Percentiles rank a stretch among this genome's conserved stretches.
Conservation (phyloP, 352 stramenopile species). For the Halophytophthora batemanensis region DNA sequence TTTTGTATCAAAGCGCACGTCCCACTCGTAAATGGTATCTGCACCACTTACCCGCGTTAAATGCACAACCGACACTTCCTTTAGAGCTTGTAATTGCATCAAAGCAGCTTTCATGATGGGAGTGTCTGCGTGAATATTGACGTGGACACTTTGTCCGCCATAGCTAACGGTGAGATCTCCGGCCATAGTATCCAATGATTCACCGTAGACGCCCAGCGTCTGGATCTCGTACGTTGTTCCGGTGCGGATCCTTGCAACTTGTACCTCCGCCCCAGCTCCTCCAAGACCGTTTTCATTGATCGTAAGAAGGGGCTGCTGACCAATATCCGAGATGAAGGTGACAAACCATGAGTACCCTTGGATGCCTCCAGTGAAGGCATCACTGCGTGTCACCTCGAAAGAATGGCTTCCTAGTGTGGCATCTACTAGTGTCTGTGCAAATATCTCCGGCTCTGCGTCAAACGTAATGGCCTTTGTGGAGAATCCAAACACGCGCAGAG, state of each 20-base stretch:
- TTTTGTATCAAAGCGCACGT: constrained; percentile 17
- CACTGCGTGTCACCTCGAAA: constrained; percentile 11
- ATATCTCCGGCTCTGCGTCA: constrained; percentile 2
- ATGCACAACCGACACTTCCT: constrained; percentile 4
- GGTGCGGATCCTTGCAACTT: constrained; percentile 7
- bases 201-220: constrained; percentile 16
- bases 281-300: constrained; percentile 1
- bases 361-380: background rate
- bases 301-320: constrained; percentile 6
- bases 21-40: constrained; percentile 16
- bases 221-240: constrained; percentile 20
- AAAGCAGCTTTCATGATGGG: constrained; percentile 4
- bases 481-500: constrained; percentile 24
- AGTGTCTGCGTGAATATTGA: constrained; percentile 14
- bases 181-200: constrained; percentile 1
- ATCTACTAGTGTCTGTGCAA: constrained; percentile 10
- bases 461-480: constrained; percentile 9
- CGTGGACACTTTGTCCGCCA: background rate
- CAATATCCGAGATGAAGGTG: constrained; percentile 14
- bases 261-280: constrained; percentile 3
- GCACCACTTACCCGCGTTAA: background rate
- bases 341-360: constrained; percentile 15
- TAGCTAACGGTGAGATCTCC: constrained; percentile 8
- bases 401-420: constrained; percentile 7
- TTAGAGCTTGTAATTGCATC: background rate